These are phyloP conservation scores for Neurospora sp. DNA, from an alignment of 2,329 filamentous ascomycete species.

Conservation along the genomic window DNA sequence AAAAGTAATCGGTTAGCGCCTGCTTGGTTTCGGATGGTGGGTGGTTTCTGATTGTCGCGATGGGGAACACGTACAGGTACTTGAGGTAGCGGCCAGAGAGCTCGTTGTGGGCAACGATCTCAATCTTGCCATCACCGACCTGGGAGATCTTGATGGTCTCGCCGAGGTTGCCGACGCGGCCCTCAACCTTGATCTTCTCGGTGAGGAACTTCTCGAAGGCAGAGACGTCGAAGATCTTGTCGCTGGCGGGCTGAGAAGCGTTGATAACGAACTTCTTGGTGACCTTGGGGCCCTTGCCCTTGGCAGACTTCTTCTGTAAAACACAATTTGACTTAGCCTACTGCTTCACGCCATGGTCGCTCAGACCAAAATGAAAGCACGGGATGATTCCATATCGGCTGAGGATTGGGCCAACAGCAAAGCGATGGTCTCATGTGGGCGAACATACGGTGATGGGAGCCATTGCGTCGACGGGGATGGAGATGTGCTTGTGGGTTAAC, in stretches of 20 bases:
- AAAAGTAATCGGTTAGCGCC: constrained; percentile 15
- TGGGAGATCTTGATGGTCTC: constrained; percentile 85
- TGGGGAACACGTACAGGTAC: constrained; percentile 69
- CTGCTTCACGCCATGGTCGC: constrained; percentile 61
- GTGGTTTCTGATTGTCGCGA: not conserved
- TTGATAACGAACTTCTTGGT: constrained; percentile 99
- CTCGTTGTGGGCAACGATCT: constrained; percentile 94
- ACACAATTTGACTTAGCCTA: constrained; percentile 74
- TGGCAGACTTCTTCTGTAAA: constrained; percentile 58
- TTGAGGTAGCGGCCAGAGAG: constrained; percentile 99
- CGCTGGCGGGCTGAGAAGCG: constrained; percentile 91
- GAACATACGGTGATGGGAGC: constrained; percentile 78
- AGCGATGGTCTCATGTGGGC: constrained; percentile 56
- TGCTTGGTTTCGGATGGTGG: constrained; percentile 24
- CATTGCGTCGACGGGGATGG: constrained; percentile 51
- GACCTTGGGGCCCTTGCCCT: constrained; percentile 59
- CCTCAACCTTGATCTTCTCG: constrained; percentile 99
- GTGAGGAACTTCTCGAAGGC: constrained; percentile 99
- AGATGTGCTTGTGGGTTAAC: constrained; percentile 7
- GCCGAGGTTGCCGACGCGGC: constrained; percentile 95
- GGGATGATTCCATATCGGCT: constrained; percentile 1
- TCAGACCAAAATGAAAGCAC: constrained; percentile 9
- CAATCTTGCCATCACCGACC: constrained; percentile 92
- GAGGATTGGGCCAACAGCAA: constrained; percentile 75
- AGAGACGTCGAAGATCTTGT: constrained; percentile 99